Conservation (phyloP, 2,329 filamentous ascomycete genomes). For the Fusarium sororula region DNA sequence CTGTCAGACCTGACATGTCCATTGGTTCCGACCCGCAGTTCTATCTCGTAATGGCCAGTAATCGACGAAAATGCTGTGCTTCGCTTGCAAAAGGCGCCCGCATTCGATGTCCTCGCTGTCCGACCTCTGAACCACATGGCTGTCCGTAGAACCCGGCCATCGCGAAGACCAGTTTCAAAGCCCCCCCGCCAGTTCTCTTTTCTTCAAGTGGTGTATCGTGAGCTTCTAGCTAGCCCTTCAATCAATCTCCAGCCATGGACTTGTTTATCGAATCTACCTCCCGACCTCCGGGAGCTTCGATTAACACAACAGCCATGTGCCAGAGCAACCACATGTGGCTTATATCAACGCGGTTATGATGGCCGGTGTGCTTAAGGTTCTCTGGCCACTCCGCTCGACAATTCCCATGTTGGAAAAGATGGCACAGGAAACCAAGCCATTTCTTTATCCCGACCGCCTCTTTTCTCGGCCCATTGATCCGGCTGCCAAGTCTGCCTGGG, state of each 20-base stretch:
- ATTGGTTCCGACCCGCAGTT: slow-evolving; percentile 31
- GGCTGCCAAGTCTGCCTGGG: slow-evolving; percentile 38
- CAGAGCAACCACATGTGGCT: slow-evolving; percentile 28
- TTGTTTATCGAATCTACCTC: slow-evolving; percentile 1
- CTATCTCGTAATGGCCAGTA: slow-evolving; percentile 22
- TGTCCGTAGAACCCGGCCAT: slow-evolving; percentile 16
- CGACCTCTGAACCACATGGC: slow-evolving; percentile 25
- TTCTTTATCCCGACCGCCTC: slow-evolving; percentile 17
- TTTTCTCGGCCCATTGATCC: slow-evolving; percentile 39
- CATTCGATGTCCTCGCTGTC: slow-evolving; percentile 9
- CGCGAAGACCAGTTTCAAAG: slow-evolving; percentile 19
- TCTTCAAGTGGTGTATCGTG: not conserved
- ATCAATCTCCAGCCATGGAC: slow-evolving; percentile 5
- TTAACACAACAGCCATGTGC: slow-evolving; percentile 13
- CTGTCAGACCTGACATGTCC: slow-evolving; percentile 11
- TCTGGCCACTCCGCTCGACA: slow-evolving; percentile 17
- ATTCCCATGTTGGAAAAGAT: slow-evolving; percentile 21
- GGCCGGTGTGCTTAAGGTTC: slow-evolving; percentile 1
- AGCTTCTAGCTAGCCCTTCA: not conserved
- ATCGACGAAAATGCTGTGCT: slow-evolving; percentile 32
- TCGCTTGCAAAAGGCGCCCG: slow-evolving; percentile 6
- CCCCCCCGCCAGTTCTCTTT: not conserved
- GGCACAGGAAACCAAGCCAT: slow-evolving; percentile 11
- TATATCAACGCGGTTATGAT: slow-evolving; percentile 12
- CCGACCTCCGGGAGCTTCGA: slow-evolving; percentile 11